A percentile compares a stretch with the other conserved stretches of the same genome.
phyloP scores from a whole-genome alignment of 2,329 filamentous ascomycete genomes.

The Ramularia endophylla region DNA sequence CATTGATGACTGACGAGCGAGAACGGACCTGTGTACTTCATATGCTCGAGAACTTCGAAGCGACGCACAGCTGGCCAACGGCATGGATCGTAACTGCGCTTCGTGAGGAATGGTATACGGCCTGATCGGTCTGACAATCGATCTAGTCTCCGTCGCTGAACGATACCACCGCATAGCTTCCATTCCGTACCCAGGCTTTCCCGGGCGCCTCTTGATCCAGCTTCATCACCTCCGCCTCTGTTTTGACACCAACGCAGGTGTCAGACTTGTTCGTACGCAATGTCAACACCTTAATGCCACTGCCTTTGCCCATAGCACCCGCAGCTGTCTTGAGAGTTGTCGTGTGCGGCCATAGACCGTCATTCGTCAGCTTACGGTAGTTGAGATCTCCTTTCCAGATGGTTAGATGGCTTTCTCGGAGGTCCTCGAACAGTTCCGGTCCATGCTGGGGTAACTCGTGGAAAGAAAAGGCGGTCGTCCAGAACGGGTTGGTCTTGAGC shows the following conservation, averaged over 20 bases:
- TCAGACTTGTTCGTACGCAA: conserved; percentile 6
- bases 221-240: background rate
- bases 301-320: conserved; percentile 3
- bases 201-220: conserved; percentile 2
- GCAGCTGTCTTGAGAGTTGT: conserved; percentile 3
- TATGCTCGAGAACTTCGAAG: too few relatives aligned
- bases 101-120: too few relatives aligned
- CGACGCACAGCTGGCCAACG: too few relatives aligned
- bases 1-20: too few relatives aligned
- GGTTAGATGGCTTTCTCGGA: conserved; percentile 73
- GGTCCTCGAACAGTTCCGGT: background rate
- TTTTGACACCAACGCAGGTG: conserved; percentile 3
- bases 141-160: too few relatives aligned
- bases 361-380: conserved; percentile 45
- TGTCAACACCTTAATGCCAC: conserved; percentile 3
- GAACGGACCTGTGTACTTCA: too few relatives aligned
- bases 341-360: conserved; percentile 6
- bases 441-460: background rate
- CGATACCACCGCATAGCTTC: too few relatives aligned
- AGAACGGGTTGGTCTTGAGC: conserved; percentile 1
- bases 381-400: conserved; percentile 97
- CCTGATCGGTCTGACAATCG: too few relatives aligned
- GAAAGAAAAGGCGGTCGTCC: conserved; percentile 2
- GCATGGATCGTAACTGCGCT: too few relatives aligned
- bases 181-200: too few relatives aligned